These are phyloP conservation scores for Arabis hirsuta DNA, from an alignment of 345 rosid species.

Conservation along the genomic window DNA sequence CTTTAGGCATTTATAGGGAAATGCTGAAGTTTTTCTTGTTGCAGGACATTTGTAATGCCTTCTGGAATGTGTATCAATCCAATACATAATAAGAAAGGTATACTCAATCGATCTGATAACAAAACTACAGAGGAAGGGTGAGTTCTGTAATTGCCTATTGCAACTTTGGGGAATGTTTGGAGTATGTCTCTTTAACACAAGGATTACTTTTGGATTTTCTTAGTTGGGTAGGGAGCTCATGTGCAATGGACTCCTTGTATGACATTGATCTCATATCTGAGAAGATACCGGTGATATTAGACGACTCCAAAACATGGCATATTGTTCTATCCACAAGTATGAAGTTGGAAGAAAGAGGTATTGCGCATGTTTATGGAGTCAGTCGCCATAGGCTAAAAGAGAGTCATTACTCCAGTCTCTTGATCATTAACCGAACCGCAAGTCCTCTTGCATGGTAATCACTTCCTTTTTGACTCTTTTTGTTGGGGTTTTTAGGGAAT, in stretches of 20 bases:
- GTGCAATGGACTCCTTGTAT: constrained; percentile 80
- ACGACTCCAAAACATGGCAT: constrained; percentile 82
- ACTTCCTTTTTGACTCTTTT: background rate
- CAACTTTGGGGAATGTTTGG: background rate
- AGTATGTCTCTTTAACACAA: background rate
- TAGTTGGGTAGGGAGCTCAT: constrained; percentile 81
- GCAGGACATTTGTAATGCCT: constrained; percentile 99
- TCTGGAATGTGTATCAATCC: constrained; percentile 94
- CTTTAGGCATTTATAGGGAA: background rate
- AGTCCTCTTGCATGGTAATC: constrained; percentile 92
- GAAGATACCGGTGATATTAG: constrained; percentile 85
- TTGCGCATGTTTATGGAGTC: constrained; percentile 78
- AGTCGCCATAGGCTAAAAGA: constrained; percentile 63
- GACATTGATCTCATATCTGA: constrained; percentile 89
- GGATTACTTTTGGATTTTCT: constrained; percentile 23
- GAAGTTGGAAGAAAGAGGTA: constrained; percentile 90
- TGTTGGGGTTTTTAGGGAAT: background rate
- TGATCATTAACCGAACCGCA: constrained; percentile 92
- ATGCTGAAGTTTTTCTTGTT: constrained; percentile 35
- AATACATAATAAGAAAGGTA: constrained; percentile 78
- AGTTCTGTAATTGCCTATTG: background rate
- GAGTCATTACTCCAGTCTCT: constrained; percentile 64
- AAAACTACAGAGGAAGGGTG: constrained; percentile 72
- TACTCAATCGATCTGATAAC: constrained; percentile 62
- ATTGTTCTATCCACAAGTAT: constrained; percentile 73